Evolutionary conservation across 768 basidiomycete genomes (phyloP), one percentile per base, ranked within the genome.

Genomic region (Collybiopsis luxurians): DNA sequence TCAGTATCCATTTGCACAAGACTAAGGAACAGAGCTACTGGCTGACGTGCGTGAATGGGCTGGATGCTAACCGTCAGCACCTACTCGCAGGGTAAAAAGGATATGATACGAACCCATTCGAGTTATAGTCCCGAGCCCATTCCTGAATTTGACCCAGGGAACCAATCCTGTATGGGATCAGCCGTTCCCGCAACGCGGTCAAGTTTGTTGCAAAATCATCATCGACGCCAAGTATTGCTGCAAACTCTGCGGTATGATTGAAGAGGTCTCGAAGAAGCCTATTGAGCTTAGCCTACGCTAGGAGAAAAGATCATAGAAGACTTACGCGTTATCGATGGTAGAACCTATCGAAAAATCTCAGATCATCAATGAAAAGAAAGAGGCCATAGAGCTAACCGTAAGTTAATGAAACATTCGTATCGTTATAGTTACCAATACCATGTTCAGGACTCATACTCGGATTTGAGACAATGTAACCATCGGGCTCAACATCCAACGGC

Each of bases 301-400:
- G 31, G 19, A 40, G n/a, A 21, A 7, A 34, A 2, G 9, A n/a
- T 27, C 24, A 2, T 9, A 1, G 19, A 47, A 3, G n/a, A 62
- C 61, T 13, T 26, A 55, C 46, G 61, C 15, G 42, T 62, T 62
- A 30, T 62, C 61, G 43, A 62, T 59, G 11, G 61, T 62, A 13
- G 58, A 52, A 10, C 61, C 48, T 60, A 53, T 13, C 4, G 3
- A 21, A 26, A 28, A 30, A 19, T 44, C 21, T 2, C 3, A 26
- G 15, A 44, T 21, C 4, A 21, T 17, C 23, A 31, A 1, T 3
- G 26, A 17, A 17, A 23, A 11, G 23, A 21, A 15, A 5, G n/a
- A 30, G 15, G 38, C 15, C 23, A n/a, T n/a, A n/a, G n/a, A 9
- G 36, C 51, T 30, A 10, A 45, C 53, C 53, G 44, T 55, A 55